These are phyloP conservation scores for Pleurotus djamor DNA, from an alignment of 768 basidiomycete species.

Conservation along the genomic window DNA sequence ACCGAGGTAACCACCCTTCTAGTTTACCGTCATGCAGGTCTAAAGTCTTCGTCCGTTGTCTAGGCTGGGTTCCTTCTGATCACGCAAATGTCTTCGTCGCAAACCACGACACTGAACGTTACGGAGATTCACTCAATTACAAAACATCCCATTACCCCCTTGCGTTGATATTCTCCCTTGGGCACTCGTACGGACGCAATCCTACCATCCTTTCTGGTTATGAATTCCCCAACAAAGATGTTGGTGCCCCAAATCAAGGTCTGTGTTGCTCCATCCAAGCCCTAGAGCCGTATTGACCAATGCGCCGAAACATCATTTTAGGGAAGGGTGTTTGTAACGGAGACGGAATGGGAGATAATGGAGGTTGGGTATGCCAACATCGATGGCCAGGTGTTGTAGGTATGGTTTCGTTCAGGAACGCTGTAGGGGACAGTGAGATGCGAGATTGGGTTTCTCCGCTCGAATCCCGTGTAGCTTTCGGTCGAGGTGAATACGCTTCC, in stretches of 20 bases:
- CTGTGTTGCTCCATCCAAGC: background rate
- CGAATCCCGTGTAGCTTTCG: slow-evolving; percentile 45
- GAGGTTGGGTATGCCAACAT: slow-evolving; percentile 43
- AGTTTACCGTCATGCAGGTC: slow-evolving; percentile 6
- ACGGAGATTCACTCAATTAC: slow-evolving; percentile 35
- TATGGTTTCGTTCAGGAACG: slow-evolving; percentile 33
- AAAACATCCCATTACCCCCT: slow-evolving; percentile 41
- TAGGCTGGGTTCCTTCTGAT: slow-evolving; percentile 37
- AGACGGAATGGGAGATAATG: background rate
- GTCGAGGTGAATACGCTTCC: slow-evolving; percentile 30
- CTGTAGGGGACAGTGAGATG: slow-evolving; percentile 34
- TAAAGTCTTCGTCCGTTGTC: background rate
- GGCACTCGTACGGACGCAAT: slow-evolving; percentile 44
- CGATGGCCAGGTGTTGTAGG: slow-evolving; percentile 41
- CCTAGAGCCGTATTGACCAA: no score
- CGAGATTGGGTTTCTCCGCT: slow-evolving; percentile 32
- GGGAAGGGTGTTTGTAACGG: background rate
- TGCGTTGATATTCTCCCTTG: slow-evolving; percentile 44
- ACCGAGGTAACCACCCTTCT: slow-evolving; percentile 12
- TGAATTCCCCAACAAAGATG: slow-evolving; percentile 29
- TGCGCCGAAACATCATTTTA: background rate
- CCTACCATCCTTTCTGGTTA: slow-evolving; percentile 46
- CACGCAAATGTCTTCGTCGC: slow-evolving; percentile 46
- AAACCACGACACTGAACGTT: slow-evolving; percentile 47
- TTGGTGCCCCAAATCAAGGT: slow-evolving; percentile 21